Conservation (phyloP, 1,139 yeast species). For the Kazachstania sp. region DNA sequence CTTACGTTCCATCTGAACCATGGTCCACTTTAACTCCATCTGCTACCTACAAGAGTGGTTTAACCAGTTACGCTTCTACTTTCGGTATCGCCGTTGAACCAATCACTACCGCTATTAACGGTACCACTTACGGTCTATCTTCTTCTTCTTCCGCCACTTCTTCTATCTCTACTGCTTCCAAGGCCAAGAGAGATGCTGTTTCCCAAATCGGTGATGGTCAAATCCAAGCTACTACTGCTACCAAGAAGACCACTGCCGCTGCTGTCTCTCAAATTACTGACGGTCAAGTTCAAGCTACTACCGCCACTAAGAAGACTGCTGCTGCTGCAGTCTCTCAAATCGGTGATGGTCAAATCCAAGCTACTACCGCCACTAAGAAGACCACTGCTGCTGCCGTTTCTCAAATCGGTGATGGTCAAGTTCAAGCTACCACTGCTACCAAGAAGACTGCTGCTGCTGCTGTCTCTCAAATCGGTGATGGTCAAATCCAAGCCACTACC, state of each 20-base stretch:
- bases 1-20: slow-evolving; percentile 39
- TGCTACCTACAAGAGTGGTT: slow-evolving; percentile 31
- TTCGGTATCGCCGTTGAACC: slow-evolving; percentile 38
- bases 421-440: slow-evolving; percentile 1
- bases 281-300: slow-evolving; percentile 55
- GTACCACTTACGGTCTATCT: background rate
- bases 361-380: background rate
- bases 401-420: slow-evolving; percentile 32
- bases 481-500: slow-evolving; percentile 44
- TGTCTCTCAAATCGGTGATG: slow-evolving; percentile 42
- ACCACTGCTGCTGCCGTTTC: slow-evolving; percentile 32
- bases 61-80: slow-evolving; percentile 38
- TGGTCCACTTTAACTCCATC: slow-evolving; percentile 35
- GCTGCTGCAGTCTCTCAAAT: slow-evolving; percentile 6
- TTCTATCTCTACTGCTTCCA: slow-evolving; percentile 7
- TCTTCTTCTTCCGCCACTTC: slow-evolving; percentile 10
- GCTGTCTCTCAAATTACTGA: slow-evolving; percentile 47
- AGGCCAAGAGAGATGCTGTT: slow-evolving; percentile 33
- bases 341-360: slow-evolving; percentile 45
- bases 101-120: slow-evolving; percentile 8
- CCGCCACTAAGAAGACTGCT: slow-evolving; percentile 17
- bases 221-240: slow-evolving; percentile 7
- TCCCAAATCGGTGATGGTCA: slow-evolving; percentile 36
- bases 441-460: slow-evolving; percentile 21
- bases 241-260: slow-evolving; percentile 35